Base-by-base conservation (phyloP, 345 rosid species). In the Mallotus nudiflorus region DNA sequence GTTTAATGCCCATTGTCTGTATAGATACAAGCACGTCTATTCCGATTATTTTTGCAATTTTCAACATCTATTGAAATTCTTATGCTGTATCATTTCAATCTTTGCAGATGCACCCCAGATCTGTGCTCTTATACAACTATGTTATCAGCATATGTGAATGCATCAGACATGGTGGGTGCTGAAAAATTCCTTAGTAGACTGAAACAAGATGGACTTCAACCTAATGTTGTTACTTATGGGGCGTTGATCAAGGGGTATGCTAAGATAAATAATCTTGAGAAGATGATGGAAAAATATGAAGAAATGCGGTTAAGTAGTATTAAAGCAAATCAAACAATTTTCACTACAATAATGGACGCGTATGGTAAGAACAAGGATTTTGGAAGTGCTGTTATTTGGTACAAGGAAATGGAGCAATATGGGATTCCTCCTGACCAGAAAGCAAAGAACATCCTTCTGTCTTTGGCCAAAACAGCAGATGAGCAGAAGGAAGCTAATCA, bases 151-250 rank as follows among this genome's bases (percentile, higher is more conserved):
- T 91, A 92, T 80, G 92, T 92, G 56, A 95, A 92, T 72, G 93
- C 93, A 6, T 82, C 88, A 0, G 97, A 95, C 76, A 84, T 91
- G 95, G 96, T 87, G n/a, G 96, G 97, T 71, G 97, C 97, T 25
- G 92, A 90, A 75, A 94, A 86, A 19, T 91, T 94, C 86, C 88
- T 91, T 78, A 80, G 28, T 73, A 82, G 96, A 79, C 69, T 91
- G 71, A 91, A 80, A 78, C 88, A 71, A 74, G 98, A 91, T 16
- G 86, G 91, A 33, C 76, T 91, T 57, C 55, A 72, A 72, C 95
- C 97, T 6, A 90, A 90, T 57, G 74, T 90, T 46, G 86, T 94
- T 66, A 90, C 93, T 5, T 92, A 87, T 39, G 99, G 99, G 52
- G 81, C 88, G 37, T 53, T 90, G 87, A 90, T 89, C 67, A 94